Conservation (phyloP, 768 basidiomycete species). For the Psilocybe sp. region DNA sequence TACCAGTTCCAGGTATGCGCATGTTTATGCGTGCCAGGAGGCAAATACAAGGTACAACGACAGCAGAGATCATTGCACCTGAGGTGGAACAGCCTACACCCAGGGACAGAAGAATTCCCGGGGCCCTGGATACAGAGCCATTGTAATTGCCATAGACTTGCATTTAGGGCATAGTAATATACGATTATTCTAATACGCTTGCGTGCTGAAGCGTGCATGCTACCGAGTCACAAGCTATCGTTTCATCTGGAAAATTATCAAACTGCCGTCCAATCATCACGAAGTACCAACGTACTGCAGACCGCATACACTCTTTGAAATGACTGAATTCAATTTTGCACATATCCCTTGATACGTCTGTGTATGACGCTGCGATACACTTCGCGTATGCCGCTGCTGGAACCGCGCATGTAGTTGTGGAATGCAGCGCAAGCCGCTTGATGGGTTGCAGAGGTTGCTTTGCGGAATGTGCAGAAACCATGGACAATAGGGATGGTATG, state of each 20-base stretch:
- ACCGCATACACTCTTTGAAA: constrained; percentile 80
- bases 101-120: constrained; percentile 26
- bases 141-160: constrained; percentile 7
- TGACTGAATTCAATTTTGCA: constrained; percentile 82
- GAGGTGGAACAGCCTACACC: not conserved
- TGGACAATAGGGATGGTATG: not conserved
- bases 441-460: constrained; percentile 45
- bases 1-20: constrained; percentile 48
- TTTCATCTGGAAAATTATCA: constrained; percentile 16
- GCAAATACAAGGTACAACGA: constrained; percentile 31
- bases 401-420: constrained; percentile 67
- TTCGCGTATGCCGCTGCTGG: constrained; percentile 83
- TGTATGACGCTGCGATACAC: constrained; percentile 81
- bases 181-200: not conserved
- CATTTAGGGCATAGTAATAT: too few species aligned
- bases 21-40: constrained; percentile 50
- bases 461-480: constrained; percentile 24
- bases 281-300: constrained; percentile 52
- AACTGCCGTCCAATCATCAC: not conserved
- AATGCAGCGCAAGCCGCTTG: constrained; percentile 63
- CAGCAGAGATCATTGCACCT: constrained; percentile 12
- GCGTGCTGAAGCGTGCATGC: not conserved
- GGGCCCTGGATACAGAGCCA: constrained; percentile 30
- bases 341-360: constrained; percentile 78
- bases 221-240: not conserved